These are phyloP conservation scores for Metarhizium anisopliae DNA, from an alignment of 2,329 filamentous ascomycete genomes.

Conservation along the genomic window DNA sequence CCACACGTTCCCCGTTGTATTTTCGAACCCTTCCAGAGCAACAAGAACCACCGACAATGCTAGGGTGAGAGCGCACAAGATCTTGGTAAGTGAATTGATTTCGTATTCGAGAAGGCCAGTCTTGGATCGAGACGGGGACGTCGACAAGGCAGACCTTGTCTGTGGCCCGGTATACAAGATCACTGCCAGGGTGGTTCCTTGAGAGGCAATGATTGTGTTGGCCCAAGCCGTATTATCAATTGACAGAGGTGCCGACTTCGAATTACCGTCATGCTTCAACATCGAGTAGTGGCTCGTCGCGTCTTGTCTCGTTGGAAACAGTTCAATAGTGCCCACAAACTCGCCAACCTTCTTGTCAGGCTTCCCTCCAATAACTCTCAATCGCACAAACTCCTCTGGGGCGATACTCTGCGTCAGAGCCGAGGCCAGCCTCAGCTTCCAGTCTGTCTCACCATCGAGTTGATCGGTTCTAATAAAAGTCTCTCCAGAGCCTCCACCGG, in stretches of 20 bases:
- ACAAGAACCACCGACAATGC: conserved; percentile 82
- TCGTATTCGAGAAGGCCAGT: conserved; percentile 89
- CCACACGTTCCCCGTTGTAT: conserved; percentile 61
- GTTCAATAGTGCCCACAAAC: conserved; percentile 80
- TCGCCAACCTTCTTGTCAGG: conserved; percentile 93
- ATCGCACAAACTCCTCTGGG: conserved; percentile 59
- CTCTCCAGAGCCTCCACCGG: conserved; percentile 55
- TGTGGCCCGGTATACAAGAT: conserved; percentile 93
- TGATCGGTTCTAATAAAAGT: conserved; percentile 97
- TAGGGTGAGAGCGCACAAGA: conserved; percentile 81
- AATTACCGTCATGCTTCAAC: conserved; percentile 23
- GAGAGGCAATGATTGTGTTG: conserved; percentile 93
- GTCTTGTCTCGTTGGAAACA: conserved; percentile 47
- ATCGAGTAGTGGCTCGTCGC: conserved; percentile 34
- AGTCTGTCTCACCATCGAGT: conserved; percentile 94
- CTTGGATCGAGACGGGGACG: conserved; percentile 84
- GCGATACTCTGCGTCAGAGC: conserved; percentile 74
- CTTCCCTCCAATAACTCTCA: conserved; percentile 72
- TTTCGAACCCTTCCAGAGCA: conserved; percentile 72
- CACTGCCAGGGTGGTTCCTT: conserved; percentile 77
- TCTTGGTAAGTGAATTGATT: conserved; percentile 95
- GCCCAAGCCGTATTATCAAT: conserved; percentile 99
- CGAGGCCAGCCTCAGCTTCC: conserved; percentile 88
- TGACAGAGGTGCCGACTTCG: conserved; percentile 62
- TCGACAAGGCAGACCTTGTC: conserved; percentile 88